Conservation (phyloP, 1,284 basidiomycete species). For the Cryptococcus depauperatus region DNA sequence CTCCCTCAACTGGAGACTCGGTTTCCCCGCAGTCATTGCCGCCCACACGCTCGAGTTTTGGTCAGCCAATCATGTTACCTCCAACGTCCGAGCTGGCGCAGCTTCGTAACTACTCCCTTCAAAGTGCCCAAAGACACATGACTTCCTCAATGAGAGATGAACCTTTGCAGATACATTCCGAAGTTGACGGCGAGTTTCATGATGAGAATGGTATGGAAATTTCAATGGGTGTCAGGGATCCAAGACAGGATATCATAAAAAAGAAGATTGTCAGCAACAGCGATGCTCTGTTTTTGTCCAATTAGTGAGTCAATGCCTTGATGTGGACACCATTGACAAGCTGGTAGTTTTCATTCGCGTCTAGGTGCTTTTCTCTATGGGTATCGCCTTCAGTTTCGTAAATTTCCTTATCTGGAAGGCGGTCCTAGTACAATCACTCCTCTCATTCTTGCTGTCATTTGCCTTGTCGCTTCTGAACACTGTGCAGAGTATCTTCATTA, state of each 20-base stretch:
- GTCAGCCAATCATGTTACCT: neutral
- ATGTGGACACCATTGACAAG: neutral
- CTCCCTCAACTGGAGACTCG: neutral
- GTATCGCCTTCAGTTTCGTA: constrained; percentile 30
- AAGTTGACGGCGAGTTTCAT: neutral
- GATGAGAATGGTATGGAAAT: constrained; percentile 5
- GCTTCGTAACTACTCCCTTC: neutral
- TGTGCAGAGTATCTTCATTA: constrained; percentile 19
- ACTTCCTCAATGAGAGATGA: constrained; percentile 6
- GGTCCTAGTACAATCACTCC: constrained; percentile 37
- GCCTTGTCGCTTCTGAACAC: constrained; percentile 34
- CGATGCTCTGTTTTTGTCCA: constrained; percentile 28
- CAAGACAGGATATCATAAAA: constrained; percentile 34
- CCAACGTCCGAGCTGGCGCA: neutral
- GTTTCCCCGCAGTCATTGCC: neutral
- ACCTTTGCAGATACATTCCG: neutral
- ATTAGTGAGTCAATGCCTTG: constrained; percentile 25
- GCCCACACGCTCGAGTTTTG: neutral
- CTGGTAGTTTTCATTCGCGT: constrained; percentile 32
- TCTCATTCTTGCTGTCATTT: constrained; percentile 36
- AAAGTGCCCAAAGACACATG: neutral
- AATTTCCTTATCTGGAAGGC: constrained; percentile 36
- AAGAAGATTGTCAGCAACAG: constrained; percentile 20
- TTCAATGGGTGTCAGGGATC: constrained; percentile 30
- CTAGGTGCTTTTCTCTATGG: constrained; percentile 35